Conservation (phyloP, 2,329 filamentous ascomycete genomes). For the Cladosporium phlei region DNA sequence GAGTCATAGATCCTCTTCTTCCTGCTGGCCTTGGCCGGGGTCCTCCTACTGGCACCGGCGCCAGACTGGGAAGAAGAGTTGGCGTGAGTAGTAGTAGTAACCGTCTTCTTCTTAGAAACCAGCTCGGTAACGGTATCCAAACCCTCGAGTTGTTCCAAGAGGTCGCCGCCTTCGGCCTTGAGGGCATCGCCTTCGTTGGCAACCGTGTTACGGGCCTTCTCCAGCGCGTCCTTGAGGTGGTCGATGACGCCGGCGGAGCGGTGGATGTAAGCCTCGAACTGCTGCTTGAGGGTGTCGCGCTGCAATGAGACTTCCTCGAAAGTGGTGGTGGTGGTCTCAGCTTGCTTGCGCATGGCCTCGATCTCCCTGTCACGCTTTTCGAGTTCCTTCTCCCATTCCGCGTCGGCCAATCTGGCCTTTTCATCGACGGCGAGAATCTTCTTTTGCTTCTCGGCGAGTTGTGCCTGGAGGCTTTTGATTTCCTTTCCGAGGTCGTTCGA, state of each 20-base stretch:
- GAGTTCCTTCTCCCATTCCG: conserved; percentile 38
- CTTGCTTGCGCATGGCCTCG: conserved; percentile 26
- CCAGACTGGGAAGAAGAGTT: conserved; percentile 2
- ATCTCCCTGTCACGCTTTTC: conserved; percentile 37
- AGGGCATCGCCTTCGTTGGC: conserved; percentile 23
- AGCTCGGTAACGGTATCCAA: conserved; percentile 22
- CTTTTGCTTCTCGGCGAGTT: conserved; percentile 30
- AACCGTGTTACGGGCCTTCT: conserved; percentile 20
- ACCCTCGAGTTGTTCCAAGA: conserved; percentile 23
- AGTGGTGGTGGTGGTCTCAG: conserved; percentile 21
- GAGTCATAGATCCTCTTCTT: conserved; percentile 25
- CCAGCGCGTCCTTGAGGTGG: conserved; percentile 29
- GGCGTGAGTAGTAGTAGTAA: too few species aligned
- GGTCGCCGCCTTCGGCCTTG: conserved; percentile 14
- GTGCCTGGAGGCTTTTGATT: conserved; percentile 27
- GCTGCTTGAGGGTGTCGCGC: conserved; percentile 24
- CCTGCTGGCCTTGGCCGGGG: conserved; percentile 9
- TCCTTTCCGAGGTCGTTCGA: conserved; percentile 31
- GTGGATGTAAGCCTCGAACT: conserved; percentile 33
- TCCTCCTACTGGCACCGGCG: conserved; percentile 13
- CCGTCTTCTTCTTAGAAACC: conserved; percentile 16
- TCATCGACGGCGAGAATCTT: conserved; percentile 31
- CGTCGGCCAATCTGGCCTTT: conserved; percentile 35
- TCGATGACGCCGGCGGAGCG: conserved; percentile 31
- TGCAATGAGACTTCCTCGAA: conserved; percentile 22